Conservation (phyloP, 192 early-diverging fungal species). For the Linnemannia schmuckeri region DNA sequence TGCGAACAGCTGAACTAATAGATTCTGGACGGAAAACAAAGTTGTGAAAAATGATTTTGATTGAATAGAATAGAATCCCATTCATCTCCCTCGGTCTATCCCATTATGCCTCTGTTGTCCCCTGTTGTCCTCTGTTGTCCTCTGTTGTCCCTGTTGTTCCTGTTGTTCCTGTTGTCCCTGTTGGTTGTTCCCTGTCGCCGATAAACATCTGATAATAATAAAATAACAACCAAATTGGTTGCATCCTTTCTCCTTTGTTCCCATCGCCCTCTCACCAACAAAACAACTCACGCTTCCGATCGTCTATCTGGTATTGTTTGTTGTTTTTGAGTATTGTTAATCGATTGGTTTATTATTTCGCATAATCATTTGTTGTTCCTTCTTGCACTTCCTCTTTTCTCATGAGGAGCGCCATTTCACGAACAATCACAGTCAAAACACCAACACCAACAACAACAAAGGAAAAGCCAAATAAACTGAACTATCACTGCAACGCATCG, state of each 20-base stretch:
- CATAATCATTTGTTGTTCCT: too few species aligned
- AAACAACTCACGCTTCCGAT: too few species aligned
- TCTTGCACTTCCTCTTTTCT: too few species aligned
- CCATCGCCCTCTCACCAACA: too few species aligned
- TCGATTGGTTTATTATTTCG: too few species aligned
- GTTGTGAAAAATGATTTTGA: neutral
- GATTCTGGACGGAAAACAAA: too few species aligned
- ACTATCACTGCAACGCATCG: too few species aligned
- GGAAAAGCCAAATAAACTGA: neutral
- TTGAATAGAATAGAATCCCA: neutral
- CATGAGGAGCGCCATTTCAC: too few species aligned
- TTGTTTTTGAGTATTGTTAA: too few species aligned
- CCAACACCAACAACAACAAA: neutral
- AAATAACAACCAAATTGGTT: neutral
- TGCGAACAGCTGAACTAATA: too few species aligned
- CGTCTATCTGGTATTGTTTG: too few species aligned
- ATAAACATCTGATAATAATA: neutral
- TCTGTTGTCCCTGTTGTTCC: too few species aligned
- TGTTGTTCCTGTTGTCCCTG: neutral
- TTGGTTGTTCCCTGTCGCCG: neutral
- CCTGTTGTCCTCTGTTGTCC: neutral
- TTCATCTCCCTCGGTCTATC: neutral
- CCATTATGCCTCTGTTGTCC: neutral
- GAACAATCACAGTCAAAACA: neutral
- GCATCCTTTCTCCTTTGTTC: neutral